Evolutionary conservation across 2,329 filamentous ascomycete species (phyloP), one percentile per base, ranked within the genome.

Genomic region (Elsinoe necatrix): DNA sequence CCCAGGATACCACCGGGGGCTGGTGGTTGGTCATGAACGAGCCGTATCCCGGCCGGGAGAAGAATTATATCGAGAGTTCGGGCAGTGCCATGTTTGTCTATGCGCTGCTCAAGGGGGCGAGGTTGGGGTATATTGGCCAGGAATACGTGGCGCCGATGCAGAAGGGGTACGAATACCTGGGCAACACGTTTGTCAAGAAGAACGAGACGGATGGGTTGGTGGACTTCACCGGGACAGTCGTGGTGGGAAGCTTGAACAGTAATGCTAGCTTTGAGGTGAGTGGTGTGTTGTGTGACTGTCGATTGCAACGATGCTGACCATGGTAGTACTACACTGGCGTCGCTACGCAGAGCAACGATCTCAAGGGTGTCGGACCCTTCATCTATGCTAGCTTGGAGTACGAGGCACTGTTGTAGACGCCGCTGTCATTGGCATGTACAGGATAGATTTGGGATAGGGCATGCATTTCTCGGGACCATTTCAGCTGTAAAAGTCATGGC

Each of bases 271-370:
- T 78, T 61, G 72, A 78, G 66, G 77, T 79, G 62, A 67, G 69
- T 52, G 20, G n/a, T 92, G 66, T n/a, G n/a, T n/a, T n/a, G 85
- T 84, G 66, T 79, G 81, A 61, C 91, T 89, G 0, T 87, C 89
- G 16, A 77, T 95, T 55, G 81, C 84, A 58, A 87, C 84, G 83
- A 61, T 95, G 88, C 73, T 95, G 95, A 71, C 90, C 95, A 72
- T 84, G 84, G 61, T 96, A 91, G 91, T 85, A 95, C 65, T 78
- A 52, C 31, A 52, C 48, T 23, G 20, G 48, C 7, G 48, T 52
- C 8, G 20, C 29, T 11, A 52, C 48, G 16, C 48, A 52, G 48
- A 39, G 11, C 20, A 52, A 52, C 12, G 48, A 52, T 39, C 48
- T 52, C 48, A 52, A 52, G 31, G 48, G 48, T 7, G 48, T 39